phyloP scores from a whole-genome alignment of 1,139 yeast genomes.

The Geotrichum klebahnii region DNA sequence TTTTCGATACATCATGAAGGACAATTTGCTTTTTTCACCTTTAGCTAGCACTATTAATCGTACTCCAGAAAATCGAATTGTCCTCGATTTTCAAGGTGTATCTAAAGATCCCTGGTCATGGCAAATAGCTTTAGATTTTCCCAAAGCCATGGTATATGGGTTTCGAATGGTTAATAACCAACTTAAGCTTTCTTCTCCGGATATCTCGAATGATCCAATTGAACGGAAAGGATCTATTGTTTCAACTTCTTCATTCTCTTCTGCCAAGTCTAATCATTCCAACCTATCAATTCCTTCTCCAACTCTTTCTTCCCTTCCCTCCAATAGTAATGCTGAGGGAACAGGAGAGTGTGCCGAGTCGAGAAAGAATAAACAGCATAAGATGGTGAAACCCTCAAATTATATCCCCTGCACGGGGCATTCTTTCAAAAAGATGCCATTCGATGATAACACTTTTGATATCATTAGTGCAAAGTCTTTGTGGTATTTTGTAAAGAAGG shows the following conservation, averaged over 20 bases:
- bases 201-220: neutral
- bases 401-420: conserved; percentile 36
- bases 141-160: conserved; percentile 37
- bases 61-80: neutral
- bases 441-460: conserved; percentile 39
- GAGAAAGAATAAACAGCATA: neutral
- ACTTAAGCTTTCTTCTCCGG: neutral
- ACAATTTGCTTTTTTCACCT: conserved; percentile 26
- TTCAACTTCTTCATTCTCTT: neutral
- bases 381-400: conserved; percentile 33
- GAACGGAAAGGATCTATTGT: neutral
- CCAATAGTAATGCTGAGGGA: neutral
- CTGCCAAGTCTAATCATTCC: neutral
- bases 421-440: conserved; percentile 37
- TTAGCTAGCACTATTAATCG: neutral
- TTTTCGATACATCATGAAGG: conserved; percentile 31
- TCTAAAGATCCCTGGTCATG: conserved; percentile 41
- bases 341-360: neutral
- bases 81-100: conserved; percentile 37
- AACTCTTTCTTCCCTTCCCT: neutral
- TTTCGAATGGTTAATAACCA: conserved; percentile 26
- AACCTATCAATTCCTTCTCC: neutral
- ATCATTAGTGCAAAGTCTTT: conserved; percentile 37
- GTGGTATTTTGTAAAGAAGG: conserved; percentile 34
- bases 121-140: conserved; percentile 42